Base-by-base conservation (phyloP, 2,329 filamentous ascomycete species). In the Paraphoma sp. region DNA sequence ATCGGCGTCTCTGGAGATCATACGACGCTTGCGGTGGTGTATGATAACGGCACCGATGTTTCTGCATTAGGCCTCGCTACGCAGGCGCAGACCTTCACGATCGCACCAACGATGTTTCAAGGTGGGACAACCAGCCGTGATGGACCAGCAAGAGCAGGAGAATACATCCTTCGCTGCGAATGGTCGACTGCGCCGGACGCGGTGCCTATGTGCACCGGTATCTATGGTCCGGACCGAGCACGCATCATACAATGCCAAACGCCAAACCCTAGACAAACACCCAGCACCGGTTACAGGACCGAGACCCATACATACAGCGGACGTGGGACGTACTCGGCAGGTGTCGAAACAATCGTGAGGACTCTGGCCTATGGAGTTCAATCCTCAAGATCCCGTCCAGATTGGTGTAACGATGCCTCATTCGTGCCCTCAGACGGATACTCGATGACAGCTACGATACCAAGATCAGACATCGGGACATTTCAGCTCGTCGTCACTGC, bases 401-500 rank as follows among this genome's bases (percentile, higher is more conserved):
- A 2, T 9, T 57, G 41, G 29, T 56, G 54, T 30, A 18, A 11
- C 9, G 4, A 11, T 4, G 23, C 23, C 16, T 36, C 29, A n/a
- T 43, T 23, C 31, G 6, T 42, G 12, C 49, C 47, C n/a, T 11
- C 41, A 9, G 29, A 16, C 14, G 40, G 23, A 14, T 50, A 5
- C 6, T 29, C 29, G 4, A 16, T 11, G 2, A 44, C 30, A 1
- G 41, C 12, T 6, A 14, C 36, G 18, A 4, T 10, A 3, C 23
- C 16, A 14, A 11, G 14, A 17, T 17, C 41, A 17, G 23, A 44
- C n/a, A 43, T 57, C 29, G 47, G 18, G 17, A 51, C 43, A 7
- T 57, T 50, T 40, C 55, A 53, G 42, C 12, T 54, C 7, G 30
- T 57, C 17, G 38, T 57, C 18, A 57, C 55, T 7, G 55, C 51